Evolutionary conservation across 2,329 filamentous ascomycete species (phyloP), one percentile per base, ranked within the genome.

Genomic region (Pezicula rhizophila): DNA sequence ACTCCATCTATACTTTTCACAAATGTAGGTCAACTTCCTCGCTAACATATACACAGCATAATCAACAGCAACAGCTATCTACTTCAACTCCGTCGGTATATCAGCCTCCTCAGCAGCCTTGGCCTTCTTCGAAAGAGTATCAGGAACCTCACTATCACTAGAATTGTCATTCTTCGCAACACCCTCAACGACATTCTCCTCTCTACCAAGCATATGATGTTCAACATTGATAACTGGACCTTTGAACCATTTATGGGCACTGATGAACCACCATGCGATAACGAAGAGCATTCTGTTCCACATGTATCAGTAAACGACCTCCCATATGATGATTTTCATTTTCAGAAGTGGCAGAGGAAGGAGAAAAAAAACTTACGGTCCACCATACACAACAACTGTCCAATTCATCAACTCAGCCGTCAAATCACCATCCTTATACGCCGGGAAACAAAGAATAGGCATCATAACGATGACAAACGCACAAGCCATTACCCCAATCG

Each of bases 171-270:
- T 40, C 12, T 34, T 33, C 18, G 45, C 60, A 5, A 60, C 26
- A 15, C 57, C 56, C 37, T 60, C 51, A 11, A 58, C 56, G 23
- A 60, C 48, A 26, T 17, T 43, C 12, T 56, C 54, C 14, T 57
- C 56, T 46, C 58, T 49, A n/a, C 58, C 60, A 39, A 59, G 56
- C 60, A 64, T 64, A 49, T 55, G 50, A 49, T 64, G 61, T 57
- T 80, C 76, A 34, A 84, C 66, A 58, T 84, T 84, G 50, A 84
- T 76, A 63, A 79, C 79, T 0, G 81, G 81, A 0, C 82, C 82
- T 56, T 77, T 80, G 67, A 84, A 85, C 82, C 81, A 85, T 54
- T 76, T 80, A 33, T 67, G 70, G n/a, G 81, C 81, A 50, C 73
- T 73, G 1, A 83, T 63, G 43, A 78, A 65, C 76, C 80, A 85